A percentile compares a stretch with the other conserved stretches of the same genome.
Conservation (phyloP, 2,329 filamentous ascomycete genomes). For the Microsporum ferrugineum region DNA sequence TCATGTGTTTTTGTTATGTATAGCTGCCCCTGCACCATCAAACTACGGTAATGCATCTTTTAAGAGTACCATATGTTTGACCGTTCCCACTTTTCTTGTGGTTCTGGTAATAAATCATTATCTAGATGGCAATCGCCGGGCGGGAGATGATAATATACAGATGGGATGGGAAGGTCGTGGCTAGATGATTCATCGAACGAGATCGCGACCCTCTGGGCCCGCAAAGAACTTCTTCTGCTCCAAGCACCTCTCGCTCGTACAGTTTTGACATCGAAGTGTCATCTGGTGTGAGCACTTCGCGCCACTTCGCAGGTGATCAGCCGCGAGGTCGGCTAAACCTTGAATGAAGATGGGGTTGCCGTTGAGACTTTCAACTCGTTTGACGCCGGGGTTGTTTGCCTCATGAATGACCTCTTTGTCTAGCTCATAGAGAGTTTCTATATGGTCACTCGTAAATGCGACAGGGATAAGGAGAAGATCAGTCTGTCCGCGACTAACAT, state of each 20-base stretch:
- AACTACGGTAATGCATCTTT: not conserved
- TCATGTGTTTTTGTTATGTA: not conserved
- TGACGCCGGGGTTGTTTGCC: conserved; percentile 62
- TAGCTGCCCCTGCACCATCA: not conserved
- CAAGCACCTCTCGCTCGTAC: conserved; percentile 75
- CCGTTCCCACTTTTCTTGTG: not conserved
- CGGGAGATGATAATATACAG: not conserved
- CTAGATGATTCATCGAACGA: conserved; percentile 23
- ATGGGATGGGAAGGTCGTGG: not conserved
- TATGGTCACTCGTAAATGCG: conserved; percentile 97
- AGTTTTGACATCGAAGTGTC: conserved; percentile 82
- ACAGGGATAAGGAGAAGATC: conserved; percentile 88
- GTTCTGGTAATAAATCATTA: not conserved
- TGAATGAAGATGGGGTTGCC: conserved; percentile 82
- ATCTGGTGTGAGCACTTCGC: conserved; percentile 70
- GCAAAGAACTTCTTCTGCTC: conserved; percentile 59
- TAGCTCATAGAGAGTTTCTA: conserved; percentile 90
- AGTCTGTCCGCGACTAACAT: conserved; percentile 81
- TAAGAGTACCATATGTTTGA: not conserved
- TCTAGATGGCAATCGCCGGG: not conserved
- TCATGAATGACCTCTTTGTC: conserved; percentile 93
- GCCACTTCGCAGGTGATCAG: conserved; percentile 61
- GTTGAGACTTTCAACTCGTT: conserved; percentile 84
- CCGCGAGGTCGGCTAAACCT: conserved; percentile 77
- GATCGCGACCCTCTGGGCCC: conserved; percentile 25